Evolutionary conservation across 2,329 filamentous ascomycete genomes (phyloP).

Genomic region (Juglanconis sp.): DNA sequence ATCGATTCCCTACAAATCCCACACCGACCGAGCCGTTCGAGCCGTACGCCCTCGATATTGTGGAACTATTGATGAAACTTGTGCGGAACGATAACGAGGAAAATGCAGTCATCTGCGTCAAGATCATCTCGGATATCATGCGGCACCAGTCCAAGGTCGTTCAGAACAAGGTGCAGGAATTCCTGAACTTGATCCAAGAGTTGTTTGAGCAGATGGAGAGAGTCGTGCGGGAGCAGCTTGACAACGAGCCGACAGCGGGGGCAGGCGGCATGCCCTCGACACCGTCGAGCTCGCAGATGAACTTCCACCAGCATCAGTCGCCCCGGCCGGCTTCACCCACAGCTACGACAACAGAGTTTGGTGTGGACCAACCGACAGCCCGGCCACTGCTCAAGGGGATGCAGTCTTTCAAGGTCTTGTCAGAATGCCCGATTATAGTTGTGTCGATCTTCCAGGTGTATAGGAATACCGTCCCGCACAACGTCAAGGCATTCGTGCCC

Average conservation of each 20-base stretch:
- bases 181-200: slow-evolving; percentile 88
- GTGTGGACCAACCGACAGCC: slow-evolving; percentile 73
- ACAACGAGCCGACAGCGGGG: slow-evolving; percentile 62
- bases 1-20: slow-evolving; percentile 72
- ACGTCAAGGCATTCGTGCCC: slow-evolving; percentile 89
- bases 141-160: slow-evolving; percentile 86
- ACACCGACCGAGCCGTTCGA: slow-evolving; percentile 78
- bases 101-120: slow-evolving; percentile 96
- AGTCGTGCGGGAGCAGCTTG: slow-evolving; percentile 92
- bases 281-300: slow-evolving; percentile 61
- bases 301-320: slow-evolving; percentile 65
- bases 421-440: slow-evolving; percentile 97
- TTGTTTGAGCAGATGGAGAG: slow-evolving; percentile 94
- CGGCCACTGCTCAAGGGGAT: slow-evolving; percentile 86
- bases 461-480: slow-evolving; percentile 71
- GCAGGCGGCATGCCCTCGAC: slow-evolving; percentile 64
- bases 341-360: slow-evolving; percentile 76
- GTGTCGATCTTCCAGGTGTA: slow-evolving; percentile 98
- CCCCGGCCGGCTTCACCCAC: slow-evolving; percentile 88
- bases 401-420: slow-evolving; percentile 98
- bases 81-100: slow-evolving; percentile 95
- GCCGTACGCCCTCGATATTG: slow-evolving; percentile 81
- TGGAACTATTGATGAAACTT: slow-evolving; percentile 84
- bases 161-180: slow-evolving; percentile 75
- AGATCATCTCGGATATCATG: slow-evolving; percentile 96